A percentile compares a stretch with the other conserved stretches of the same genome.
Evolutionary conservation across 1,139 yeast genomes (phyloP).

Genomic region (Candida sp.): DNA sequence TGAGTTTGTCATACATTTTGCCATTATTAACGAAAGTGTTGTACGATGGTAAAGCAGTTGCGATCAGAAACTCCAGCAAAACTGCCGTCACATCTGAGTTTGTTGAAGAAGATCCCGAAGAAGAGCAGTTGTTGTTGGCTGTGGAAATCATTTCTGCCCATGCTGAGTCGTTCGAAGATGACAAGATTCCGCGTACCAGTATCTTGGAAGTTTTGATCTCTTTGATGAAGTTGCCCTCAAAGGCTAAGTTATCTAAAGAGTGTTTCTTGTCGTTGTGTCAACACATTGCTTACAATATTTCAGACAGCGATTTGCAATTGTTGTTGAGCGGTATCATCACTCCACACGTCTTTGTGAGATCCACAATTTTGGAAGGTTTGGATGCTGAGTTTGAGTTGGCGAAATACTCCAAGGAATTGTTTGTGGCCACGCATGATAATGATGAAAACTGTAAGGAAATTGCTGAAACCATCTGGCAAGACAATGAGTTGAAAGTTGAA

Average conservation of each 20-base stretch:
- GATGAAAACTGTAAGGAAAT: slow-evolving; percentile 64
- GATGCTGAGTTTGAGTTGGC: slow-evolving; percentile 86
- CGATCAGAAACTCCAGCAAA: slow-evolving; percentile 55
- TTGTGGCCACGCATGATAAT: slow-evolving; percentile 80
- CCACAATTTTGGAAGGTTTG: slow-evolving; percentile 78
- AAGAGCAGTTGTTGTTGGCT: slow-evolving; percentile 82
- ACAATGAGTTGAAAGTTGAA: slow-evolving; percentile 58
- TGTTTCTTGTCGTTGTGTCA: slow-evolving; percentile 79
- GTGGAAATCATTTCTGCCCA: slow-evolving; percentile 80
- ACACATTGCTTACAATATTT: slow-evolving; percentile 66
- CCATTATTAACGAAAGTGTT: slow-evolving; percentile 73
- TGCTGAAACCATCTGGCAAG: slow-evolving; percentile 88
- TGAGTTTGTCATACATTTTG: slow-evolving; percentile 71
- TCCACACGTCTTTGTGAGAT: slow-evolving; percentile 73
- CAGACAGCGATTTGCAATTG: slow-evolving; percentile 58
- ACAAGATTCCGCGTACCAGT: slow-evolving; percentile 68
- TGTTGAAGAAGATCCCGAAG: slow-evolving; percentile 82
- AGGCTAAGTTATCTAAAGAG: slow-evolving; percentile 83
- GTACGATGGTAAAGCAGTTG: slow-evolving; percentile 59
- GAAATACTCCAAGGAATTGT: slow-evolving; percentile 69
- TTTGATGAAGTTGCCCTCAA: slow-evolving; percentile 73
- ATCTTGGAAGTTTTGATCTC: slow-evolving; percentile 66
- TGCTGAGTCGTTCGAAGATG: slow-evolving; percentile 72
- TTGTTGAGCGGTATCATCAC: slow-evolving; percentile 64
- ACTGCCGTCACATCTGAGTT: slow-evolving; percentile 59